These are phyloP conservation scores for Nicotiana noctiflora DNA, from an alignment of 257 asterid genomes.

Conservation along the genomic window DNA sequence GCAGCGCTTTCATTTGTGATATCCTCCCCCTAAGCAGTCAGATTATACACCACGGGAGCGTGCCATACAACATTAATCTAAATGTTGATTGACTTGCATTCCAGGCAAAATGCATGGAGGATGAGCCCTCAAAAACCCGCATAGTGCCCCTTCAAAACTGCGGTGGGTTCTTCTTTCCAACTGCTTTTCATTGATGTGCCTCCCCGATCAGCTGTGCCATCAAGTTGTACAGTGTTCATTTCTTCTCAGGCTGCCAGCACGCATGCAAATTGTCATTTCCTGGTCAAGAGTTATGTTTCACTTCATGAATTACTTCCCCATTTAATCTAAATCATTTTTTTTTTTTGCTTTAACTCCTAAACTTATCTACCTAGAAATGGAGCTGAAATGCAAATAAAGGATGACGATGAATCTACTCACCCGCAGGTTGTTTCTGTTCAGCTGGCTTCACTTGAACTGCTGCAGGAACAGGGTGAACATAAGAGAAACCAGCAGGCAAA, in stretches of 20 bases:
- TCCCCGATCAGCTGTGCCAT: background rate
- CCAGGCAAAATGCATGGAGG: constrained; percentile 10
- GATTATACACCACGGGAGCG: background rate
- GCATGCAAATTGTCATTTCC: constrained; percentile 75
- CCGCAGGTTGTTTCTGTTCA: constrained; percentile 86
- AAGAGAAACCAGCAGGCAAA: constrained; percentile 59
- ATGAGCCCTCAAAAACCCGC: constrained; percentile 8
- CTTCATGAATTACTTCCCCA: constrained; percentile 26
- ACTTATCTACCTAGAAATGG: background rate
- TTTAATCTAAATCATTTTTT: constrained; percentile 1
- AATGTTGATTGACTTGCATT: constrained; percentile 5
- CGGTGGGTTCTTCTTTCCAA: constrained; percentile 10
- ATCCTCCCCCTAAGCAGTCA: background rate
- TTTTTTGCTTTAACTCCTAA: background rate
- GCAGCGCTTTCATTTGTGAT: background rate
- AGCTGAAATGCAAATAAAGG: constrained; percentile 2
- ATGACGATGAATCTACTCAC: constrained; percentile 29
- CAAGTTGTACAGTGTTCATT: constrained; percentile 31
- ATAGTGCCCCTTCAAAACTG: constrained; percentile 13
- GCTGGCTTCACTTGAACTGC: constrained; percentile 70
- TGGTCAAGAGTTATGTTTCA: constrained; percentile 39
- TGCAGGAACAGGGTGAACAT: constrained; percentile 58
- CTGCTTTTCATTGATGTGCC: background rate
- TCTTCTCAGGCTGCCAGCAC: constrained; percentile 95
- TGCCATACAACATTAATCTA: background rate